Base-by-base conservation (phyloP, 202 grass and related monocot genomes). In the Cymbopogon flexuosus region DNA sequence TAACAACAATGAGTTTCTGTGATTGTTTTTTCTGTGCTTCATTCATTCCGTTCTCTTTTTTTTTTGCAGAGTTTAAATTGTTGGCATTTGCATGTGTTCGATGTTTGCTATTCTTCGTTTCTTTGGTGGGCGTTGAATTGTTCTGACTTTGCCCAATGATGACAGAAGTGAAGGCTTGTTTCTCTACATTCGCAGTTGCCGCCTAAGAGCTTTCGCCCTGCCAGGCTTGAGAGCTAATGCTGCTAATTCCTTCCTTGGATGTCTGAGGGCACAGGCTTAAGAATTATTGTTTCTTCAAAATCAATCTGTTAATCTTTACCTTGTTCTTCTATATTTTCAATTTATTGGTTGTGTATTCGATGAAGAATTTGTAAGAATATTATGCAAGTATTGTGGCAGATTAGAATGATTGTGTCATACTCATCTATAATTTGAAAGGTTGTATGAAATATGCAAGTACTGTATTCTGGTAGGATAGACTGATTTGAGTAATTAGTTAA, bases 161-260 rank as follows among this genome's bases (percentile, higher is more conserved):
- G 75, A 90, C 62, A 84, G 13, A 65, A 1, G 27, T 15, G 0
- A 83, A 87, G 87, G 80, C 87, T 90, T 85, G 88, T 87, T 90
- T 89, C 87, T 89, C 78, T 61, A 81, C 81, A 80, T 88, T 84
- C 54, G 76, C 86, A 88, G 81, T 76, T 75, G 82, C 82, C 45
- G 57, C 24, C 71, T 45, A 88, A 85, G 87, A 84, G 77, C 87
- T 81, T 77, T 81, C 56, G 81, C 86, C 77, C n/a, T 40, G 57
- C 82, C 77, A 81, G 72, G 86, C 77, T 88, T 49, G 77, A 80
- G 81, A 80, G 62, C 24, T 88, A 33, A 6, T 80, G 70, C 81
- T 84, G 81, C 21, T 76, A 70, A 43, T 15, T 87, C 81, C 86
- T 75, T 88, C 75, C 81, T 84, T 88, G 81, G 76, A 80, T 91